A percentile compares a stretch with the other conserved stretches of the same genome.
These are phyloP conservation scores for Skeletonema menzelii DNA, from an alignment of 108 stramenopile genomes.

Conservation along the genomic window DNA sequence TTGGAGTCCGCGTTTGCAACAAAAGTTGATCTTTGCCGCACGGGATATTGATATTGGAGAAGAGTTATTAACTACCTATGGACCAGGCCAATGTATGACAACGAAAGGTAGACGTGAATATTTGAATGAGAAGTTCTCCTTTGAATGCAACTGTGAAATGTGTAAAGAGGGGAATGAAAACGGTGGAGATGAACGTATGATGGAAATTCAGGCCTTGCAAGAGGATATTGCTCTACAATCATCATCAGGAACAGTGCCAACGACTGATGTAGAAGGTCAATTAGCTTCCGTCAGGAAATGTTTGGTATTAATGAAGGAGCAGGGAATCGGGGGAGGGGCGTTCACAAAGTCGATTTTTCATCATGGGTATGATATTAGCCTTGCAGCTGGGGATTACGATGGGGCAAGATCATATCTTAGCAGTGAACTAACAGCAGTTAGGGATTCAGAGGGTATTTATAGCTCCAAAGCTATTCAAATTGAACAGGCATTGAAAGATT, in stretches of 20 bases:
- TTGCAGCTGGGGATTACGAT: constrained; percentile 11
- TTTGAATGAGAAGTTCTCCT: constrained; percentile 14
- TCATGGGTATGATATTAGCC: too few species aligned
- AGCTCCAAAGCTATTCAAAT: constrained; percentile 13
- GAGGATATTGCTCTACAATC: constrained; percentile 10
- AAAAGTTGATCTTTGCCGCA: constrained; percentile 9
- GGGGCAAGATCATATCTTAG: constrained; percentile 8
- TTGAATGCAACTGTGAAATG: constrained; percentile 29
- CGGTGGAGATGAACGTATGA: constrained; percentile 30
- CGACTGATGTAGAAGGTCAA: not conserved
- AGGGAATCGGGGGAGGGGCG: too few species aligned
- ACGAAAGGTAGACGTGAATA: constrained; percentile 9
- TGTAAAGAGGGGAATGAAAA: constrained; percentile 17
- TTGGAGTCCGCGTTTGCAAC: constrained; percentile 3
- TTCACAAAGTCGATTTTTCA: too few species aligned
- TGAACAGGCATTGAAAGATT: constrained; percentile 1
- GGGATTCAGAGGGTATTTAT: constrained; percentile 12
- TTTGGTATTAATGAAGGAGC: constrained; percentile 13
- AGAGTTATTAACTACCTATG: constrained; percentile 13
- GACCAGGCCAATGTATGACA: constrained; percentile 4
- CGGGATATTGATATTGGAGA: constrained; percentile 16
- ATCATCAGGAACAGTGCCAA: not conserved
- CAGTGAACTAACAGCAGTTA: constrained; percentile 3
- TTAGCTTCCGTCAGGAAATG: constrained; percentile 2
- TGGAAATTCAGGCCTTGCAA: constrained; percentile 14